phyloP scores from a whole-genome alignment of 176 grass and related monocot species.

The Tuctoria greenei region DNA sequence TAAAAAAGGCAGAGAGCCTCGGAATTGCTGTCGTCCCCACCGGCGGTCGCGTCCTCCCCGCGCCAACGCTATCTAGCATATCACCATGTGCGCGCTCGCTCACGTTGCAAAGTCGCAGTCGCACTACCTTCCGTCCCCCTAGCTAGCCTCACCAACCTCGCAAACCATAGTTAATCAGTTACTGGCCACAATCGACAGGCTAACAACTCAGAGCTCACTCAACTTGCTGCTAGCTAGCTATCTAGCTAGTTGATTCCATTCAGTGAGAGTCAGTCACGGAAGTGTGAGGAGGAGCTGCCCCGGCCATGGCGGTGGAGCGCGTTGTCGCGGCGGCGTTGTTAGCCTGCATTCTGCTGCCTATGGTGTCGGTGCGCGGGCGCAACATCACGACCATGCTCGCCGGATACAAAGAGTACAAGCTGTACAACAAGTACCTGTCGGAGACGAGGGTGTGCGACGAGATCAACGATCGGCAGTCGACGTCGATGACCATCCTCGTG shows the following conservation, averaged over 20 bases:
- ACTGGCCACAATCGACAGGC: neutral
- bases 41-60: neutral
- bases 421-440: conserved; percentile 83
- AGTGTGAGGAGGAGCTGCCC: neutral
- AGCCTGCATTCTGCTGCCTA: conserved; percentile 27
- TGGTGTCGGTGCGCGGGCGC: conserved; percentile 31
- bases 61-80: conserved; percentile 2
- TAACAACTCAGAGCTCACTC: conserved; percentile 1
- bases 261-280: neutral
- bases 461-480: conserved; percentile 77
- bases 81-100: neutral
- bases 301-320: conserved; percentile 33
- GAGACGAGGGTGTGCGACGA: conserved; percentile 93
- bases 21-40: neutral
- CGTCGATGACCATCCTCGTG: conserved; percentile 71
- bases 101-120: neutral
- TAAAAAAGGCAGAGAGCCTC: neutral
- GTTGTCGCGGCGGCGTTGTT: neutral
- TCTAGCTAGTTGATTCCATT: neutral
- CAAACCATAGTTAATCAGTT: conserved; percentile 26
- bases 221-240: neutral
- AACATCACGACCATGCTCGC: conserved; percentile 86
- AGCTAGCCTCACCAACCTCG: conserved; percentile 32
- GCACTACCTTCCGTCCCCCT: neutral
- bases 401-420: conserved; percentile 67